phyloP scores from a whole-genome alignment of 352 stramenopile species.

The Blastocystis sp. region DNA sequence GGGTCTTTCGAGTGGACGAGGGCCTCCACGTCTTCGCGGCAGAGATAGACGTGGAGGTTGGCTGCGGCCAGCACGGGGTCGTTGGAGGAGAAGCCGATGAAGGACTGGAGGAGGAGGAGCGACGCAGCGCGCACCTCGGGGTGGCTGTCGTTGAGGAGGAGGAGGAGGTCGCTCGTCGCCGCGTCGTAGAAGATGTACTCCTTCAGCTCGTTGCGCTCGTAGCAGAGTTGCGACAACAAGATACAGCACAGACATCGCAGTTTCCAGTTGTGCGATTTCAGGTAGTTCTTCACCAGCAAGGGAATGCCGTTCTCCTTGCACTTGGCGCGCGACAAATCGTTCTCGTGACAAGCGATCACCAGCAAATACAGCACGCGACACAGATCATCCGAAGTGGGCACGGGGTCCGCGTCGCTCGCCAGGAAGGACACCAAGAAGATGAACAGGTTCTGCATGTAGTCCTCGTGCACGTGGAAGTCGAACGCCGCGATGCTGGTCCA shows the following conservation, averaged over 20 bases:
- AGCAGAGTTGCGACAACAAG: slow-evolving; percentile 44
- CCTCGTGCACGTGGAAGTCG: slow-evolving; percentile 50
- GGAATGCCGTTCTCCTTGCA: slow-evolving; percentile 20
- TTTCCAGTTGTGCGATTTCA: slow-evolving; percentile 20
- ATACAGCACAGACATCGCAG: slow-evolving; percentile 41
- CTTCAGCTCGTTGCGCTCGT: slow-evolving; percentile 51
- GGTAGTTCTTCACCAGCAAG: slow-evolving; percentile 49
- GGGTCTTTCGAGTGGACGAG: slow-evolving; percentile 7
- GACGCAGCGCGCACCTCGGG: slow-evolving; percentile 49
- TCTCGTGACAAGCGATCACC: slow-evolving; percentile 27
- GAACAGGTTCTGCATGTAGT: slow-evolving; percentile 53
- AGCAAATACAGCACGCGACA: slow-evolving; percentile 32
- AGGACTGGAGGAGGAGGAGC: slow-evolving; percentile 42
- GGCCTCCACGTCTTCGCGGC: slow-evolving; percentile 20
- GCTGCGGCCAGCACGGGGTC: background rate
- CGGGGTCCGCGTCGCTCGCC: background rate
- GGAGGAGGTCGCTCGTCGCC: slow-evolving; percentile 4
- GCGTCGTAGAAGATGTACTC: slow-evolving; percentile 23
- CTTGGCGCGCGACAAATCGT: background rate
- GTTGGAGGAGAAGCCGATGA: slow-evolving; percentile 23
- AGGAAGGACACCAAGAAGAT: slow-evolving; percentile 53
- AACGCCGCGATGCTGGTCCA: slow-evolving; percentile 33
- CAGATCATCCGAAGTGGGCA: slow-evolving; percentile 12
- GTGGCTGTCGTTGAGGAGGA: slow-evolving; percentile 5
- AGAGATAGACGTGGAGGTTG: slow-evolving; percentile 39